Percentiles rank a stretch among this genome's conserved stretches.
phyloP scores from a whole-genome alignment of 345 rosid species.

The Euphorbia tirucalli region DNA sequence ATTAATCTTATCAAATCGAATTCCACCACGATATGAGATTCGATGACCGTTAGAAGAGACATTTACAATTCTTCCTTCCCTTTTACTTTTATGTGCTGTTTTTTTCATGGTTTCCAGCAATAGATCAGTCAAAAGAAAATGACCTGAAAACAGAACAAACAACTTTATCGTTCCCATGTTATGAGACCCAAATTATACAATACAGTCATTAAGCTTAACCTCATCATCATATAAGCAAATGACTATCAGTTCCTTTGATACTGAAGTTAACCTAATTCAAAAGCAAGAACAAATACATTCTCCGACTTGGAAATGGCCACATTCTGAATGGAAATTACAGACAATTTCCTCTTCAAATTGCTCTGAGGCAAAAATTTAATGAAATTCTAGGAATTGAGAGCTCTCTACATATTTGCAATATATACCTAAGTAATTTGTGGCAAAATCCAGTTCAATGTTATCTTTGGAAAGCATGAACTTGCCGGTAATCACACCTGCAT shows the following conservation, averaged over 20 bases:
- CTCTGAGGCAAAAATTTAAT: not conserved
- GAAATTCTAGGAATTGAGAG: constrained; percentile 1
- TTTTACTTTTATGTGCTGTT: not conserved
- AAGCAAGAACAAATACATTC: too few species aligned
- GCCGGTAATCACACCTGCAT: constrained; percentile 1
- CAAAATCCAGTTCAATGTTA: constrained; percentile 3
- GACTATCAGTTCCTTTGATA: not conserved
- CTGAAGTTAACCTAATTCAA: too few species aligned
- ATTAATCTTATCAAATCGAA: not conserved
- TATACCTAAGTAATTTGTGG: constrained; percentile 9
- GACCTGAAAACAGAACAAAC: not conserved
- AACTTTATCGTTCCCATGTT: not conserved
- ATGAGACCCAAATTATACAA: not conserved
- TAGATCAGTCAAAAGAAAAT: constrained; percentile 11
- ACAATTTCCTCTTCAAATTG: too few species aligned
- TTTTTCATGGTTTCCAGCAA: constrained; percentile 5
- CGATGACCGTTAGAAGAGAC: constrained; percentile 1
- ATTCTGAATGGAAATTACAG: too few species aligned
- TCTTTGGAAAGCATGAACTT: constrained; percentile 7
- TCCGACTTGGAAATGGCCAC: too few species aligned
- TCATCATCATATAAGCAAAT: not conserved
- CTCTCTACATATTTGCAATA: not conserved
- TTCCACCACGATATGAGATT: not conserved
- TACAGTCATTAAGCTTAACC: not conserved
- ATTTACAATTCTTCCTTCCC: constrained; percentile 6